phyloP scores from a whole-genome alignment of 176 grass and related monocot genomes.

The Avena insularis region DNA sequence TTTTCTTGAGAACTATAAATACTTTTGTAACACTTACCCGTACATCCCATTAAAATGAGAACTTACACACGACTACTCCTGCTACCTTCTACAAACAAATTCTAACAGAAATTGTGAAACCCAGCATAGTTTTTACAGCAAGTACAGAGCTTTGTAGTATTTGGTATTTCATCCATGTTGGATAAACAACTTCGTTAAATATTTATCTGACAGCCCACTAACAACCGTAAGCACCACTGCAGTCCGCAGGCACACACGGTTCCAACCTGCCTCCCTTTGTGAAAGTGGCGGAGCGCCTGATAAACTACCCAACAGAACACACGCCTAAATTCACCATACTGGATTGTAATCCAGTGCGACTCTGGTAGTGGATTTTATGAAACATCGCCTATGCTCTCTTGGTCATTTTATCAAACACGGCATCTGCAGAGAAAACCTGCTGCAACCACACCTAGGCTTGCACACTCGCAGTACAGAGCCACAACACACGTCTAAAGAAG shows the following conservation, averaged over 20 bases:
- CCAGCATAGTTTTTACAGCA: slow-evolving; percentile 3
- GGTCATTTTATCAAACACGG: slow-evolving; percentile 56
- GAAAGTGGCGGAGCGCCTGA: neutral
- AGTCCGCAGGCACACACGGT: neutral
- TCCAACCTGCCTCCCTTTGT: neutral
- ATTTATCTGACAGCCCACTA: neutral
- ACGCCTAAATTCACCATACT: neutral
- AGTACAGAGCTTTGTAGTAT: neutral
- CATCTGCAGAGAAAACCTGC: neutral
- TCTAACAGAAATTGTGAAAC: slow-evolving; percentile 6
- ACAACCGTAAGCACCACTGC: neutral
- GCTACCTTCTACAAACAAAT: neutral
- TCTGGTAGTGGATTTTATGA: slow-evolving; percentile 39
- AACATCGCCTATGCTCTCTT: slow-evolving; percentile 29
- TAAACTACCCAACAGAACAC: neutral
- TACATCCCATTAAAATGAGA: neutral
- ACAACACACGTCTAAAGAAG: neutral
- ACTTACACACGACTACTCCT: neutral
- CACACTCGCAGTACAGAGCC: neutral
- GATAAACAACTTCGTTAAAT: neutral
- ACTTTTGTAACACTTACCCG: neutral
- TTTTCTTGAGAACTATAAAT: neutral
- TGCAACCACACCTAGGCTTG: neutral
- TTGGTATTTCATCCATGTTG: neutral
- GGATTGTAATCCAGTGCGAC: neutral